A percentile compares a stretch with the other conserved stretches of the same genome.
Conservation (phyloP, 2,329 filamentous ascomycete species). For the Alternaria postmessia region DNA sequence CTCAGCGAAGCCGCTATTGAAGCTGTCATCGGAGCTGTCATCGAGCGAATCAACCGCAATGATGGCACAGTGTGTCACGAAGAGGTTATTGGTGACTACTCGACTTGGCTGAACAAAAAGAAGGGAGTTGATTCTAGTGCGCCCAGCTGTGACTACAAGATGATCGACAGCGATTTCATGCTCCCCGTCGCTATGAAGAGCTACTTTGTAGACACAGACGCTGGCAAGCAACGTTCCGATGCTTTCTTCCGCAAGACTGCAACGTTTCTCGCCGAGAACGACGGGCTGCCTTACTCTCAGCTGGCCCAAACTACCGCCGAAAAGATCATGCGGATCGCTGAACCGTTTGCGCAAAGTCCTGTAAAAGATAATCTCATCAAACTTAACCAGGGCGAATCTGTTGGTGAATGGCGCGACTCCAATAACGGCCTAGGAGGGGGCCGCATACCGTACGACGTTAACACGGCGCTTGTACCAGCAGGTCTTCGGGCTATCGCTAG, state of each 20-base stretch:
- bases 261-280: conserved; percentile 60
- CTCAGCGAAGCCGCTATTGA: conserved; percentile 67
- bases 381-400: conserved; percentile 62
- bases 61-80: conserved; percentile 71
- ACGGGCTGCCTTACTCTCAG: conserved; percentile 61
- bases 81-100: conserved; percentile 72
- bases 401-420: conserved; percentile 71
- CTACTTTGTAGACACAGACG: conserved; percentile 63
- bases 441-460: conserved; percentile 71
- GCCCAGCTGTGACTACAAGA: conserved; percentile 66
- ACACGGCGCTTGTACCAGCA: conserved; percentile 69
- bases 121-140: conserved; percentile 62
- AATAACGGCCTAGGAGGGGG: conserved; percentile 68
- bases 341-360: conserved; percentile 63
- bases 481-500: conserved; percentile 66
- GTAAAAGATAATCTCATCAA: conserved; percentile 64
- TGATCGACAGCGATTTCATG: conserved; percentile 70
- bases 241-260: conserved; percentile 56
- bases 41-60: conserved; percentile 67
- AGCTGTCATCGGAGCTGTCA: conserved; percentile 66
- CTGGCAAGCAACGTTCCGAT: conserved; percentile 51
- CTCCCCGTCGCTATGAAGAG: conserved; percentile 65
- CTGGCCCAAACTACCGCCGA: conserved; percentile 63
- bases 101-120: conserved; percentile 66
- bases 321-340: conserved; percentile 65